A percentile compares a stretch with the other conserved stretches of the same genome.
Evolutionary conservation across 352 stramenopile species (phyloP).

Genomic region (Phytophthora foliorum): DNA sequence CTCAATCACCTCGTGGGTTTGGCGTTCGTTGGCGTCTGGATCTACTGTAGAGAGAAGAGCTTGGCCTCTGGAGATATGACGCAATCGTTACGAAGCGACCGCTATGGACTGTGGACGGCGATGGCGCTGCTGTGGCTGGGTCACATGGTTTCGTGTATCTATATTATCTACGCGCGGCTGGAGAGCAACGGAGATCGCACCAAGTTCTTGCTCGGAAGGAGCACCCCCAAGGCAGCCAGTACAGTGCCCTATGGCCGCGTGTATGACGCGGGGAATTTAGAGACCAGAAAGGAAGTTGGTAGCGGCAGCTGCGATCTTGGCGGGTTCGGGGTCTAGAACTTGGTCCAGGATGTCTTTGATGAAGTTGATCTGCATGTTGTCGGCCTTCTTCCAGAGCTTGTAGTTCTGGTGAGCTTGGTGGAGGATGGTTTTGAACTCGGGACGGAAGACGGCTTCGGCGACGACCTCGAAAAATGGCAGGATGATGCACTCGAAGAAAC

Average conservation of each 20-base stretch:
- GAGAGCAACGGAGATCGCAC: constrained; percentile 71
- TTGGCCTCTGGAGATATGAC: constrained; percentile 16
- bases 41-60: constrained; percentile 58
- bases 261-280: constrained; percentile 15
- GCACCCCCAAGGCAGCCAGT: constrained; percentile 10
- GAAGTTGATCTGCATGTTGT: constrained; percentile 84
- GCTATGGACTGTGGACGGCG: constrained; percentile 37
- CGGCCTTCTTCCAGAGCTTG: constrained; percentile 85
- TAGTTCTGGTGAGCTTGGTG: constrained; percentile 87
- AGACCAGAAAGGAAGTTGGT: constrained; percentile 9
- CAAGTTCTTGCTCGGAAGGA: constrained; percentile 77
- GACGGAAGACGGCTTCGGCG: constrained; percentile 75
- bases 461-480: constrained; percentile 86
- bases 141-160: constrained; percentile 68
- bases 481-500: constrained; percentile 91
- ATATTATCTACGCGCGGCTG: constrained; percentile 70
- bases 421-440: constrained; percentile 84
- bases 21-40: constrained; percentile 58
- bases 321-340: constrained; percentile 64
- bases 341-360: constrained; percentile 88
- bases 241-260: constrained; percentile 30
- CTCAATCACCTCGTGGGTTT: constrained; percentile 65
- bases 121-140: constrained; percentile 53
- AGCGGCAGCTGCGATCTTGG: constrained; percentile 20
- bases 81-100: constrained; percentile 17